Conservation (phyloP, 2,329 filamentous ascomycete species). For the Rasamsonia emersonii region DNA sequence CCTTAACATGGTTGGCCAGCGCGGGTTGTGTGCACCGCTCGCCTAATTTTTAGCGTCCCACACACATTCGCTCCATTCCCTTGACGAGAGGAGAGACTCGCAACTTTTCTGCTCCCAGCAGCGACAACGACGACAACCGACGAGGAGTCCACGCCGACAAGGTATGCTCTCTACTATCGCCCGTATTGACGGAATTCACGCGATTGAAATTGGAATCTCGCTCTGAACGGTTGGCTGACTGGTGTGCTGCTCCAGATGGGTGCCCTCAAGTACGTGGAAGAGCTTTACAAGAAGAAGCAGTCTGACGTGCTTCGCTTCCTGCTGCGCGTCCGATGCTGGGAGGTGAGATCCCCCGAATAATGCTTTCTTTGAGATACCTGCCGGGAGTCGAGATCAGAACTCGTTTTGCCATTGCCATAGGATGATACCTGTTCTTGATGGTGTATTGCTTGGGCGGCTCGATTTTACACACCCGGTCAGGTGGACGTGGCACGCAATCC, state of each 20-base stretch:
- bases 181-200: no score
- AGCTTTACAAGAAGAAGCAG: slow-evolving; percentile 99
- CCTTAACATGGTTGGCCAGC: slow-evolving; percentile 21
- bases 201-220: slow-evolving; percentile 1
- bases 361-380: slow-evolving; percentile 29
- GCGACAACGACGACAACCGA: slow-evolving; percentile 36
- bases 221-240: slow-evolving; percentile 11
- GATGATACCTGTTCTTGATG: slow-evolving; percentile 22
- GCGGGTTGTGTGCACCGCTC: slow-evolving; percentile 16
- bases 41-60: slow-evolving; percentile 37
- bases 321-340: slow-evolving; percentile 99
- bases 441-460: slow-evolving; percentile 22
- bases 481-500: slow-evolving; percentile 39
- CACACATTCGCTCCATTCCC: slow-evolving; percentile 26
- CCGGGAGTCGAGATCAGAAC: no score
- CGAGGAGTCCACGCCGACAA: slow-evolving; percentile 37
- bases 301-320: slow-evolving; percentile 99
- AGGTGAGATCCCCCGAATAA: slow-evolving; percentile 50
- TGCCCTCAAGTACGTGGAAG: slow-evolving; percentile 99
- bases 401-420: slow-evolving; percentile 27
- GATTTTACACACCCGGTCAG: slow-evolving; percentile 23
- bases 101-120: slow-evolving; percentile 27
- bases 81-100: slow-evolving; percentile 17
- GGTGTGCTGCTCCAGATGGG: slow-evolving; percentile 60
- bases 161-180: no score